Percentiles rank a stretch among this genome's conserved stretches.
Evolutionary conservation across 345 rosid genomes (phyloP).

Genomic region (Citrus glauca): DNA sequence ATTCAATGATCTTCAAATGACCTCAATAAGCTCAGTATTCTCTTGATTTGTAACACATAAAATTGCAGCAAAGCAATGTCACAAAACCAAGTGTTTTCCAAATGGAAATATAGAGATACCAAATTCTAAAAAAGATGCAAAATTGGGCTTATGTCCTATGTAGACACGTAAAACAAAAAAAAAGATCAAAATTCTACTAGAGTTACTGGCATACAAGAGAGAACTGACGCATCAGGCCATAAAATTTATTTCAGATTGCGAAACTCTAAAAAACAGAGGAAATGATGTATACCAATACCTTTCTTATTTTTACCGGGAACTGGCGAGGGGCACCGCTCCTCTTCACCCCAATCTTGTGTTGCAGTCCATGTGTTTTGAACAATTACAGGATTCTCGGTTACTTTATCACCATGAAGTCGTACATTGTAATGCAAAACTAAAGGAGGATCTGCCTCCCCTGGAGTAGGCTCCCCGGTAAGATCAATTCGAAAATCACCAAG

Average conservation of each 20-base stretch:
- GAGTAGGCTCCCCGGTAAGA: constrained; percentile 34
- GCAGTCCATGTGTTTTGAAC: constrained; percentile 47
- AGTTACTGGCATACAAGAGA: background rate
- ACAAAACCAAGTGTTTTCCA: background rate
- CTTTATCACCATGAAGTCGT: constrained; percentile 36
- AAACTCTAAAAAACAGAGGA: background rate
- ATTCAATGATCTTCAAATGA: background rate
- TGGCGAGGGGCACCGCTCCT: constrained; percentile 43
- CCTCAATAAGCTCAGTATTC: background rate
- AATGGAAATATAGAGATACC: background rate
- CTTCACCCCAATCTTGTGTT: constrained; percentile 45
- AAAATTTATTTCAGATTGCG: background rate
- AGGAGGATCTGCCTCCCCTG: constrained; percentile 45
- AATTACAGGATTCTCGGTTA: constrained; percentile 43
- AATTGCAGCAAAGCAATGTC: background rate
- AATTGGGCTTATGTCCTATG: background rate
- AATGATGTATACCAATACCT: constrained; percentile 19
- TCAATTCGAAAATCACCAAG: constrained; percentile 41
- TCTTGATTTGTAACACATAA: background rate
- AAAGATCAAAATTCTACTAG: background rate
- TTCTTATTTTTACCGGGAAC: constrained; percentile 27
- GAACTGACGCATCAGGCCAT: background rate
- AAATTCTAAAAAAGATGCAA: background rate
- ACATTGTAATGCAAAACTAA: constrained; percentile 42
- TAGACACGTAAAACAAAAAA: background rate